Evolutionary conservation across 306 rosid genomes (phyloP), one percentile per base, ranked within the genome.

Genomic region (Ormosia semicastrata): DNA sequence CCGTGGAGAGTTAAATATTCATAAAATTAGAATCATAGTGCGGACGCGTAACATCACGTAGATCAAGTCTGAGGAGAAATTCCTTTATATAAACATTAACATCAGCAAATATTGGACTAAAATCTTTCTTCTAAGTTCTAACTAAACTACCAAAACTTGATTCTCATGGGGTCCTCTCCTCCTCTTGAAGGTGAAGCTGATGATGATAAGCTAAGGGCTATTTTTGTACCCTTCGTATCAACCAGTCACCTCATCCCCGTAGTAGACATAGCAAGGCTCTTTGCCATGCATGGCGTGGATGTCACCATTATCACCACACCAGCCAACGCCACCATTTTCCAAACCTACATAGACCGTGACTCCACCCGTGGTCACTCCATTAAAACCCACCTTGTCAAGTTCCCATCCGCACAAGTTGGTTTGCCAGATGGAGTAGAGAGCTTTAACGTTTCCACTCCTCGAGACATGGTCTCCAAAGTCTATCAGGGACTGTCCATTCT

Each of bases 241-340:
- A 39, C 69, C 11, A 66, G 80, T 49, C 85, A 81, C 46, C 66
- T 81, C 65, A 75, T 81, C 11, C 84, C 84, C 3, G 0, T 71
- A 43, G 78, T 71, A 6, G 84, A 80, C 5, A 47, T 43, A 2
- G 78, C 78, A 53, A 71, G 84, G 24, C 49, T 80, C 49, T 80
- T 80, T 12, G 84, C 78, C 17, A 24, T 50, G 11, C 60, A 34
- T 53, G 65, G 65, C 8, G 43, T 71, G 2, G 43, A 44, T 13
- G 71, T 63, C 34, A 59, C 69, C 60, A 59, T 80, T 12, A 30
- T 71, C n/a, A 65, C 80, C 85, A 73, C 80, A 57, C 37, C 60
- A 12, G 59, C 57, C 37, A 81, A 81, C 13, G 75, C 75, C 58
- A 34, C 53, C 29, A 34, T 73, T 3, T 81, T 81, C 67, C 74